A percentile compares a stretch with the other conserved stretches of the same genome.
Conservation (phyloP, 176 grass and related monocot genomes). For the Triticum aestivum region DNA sequence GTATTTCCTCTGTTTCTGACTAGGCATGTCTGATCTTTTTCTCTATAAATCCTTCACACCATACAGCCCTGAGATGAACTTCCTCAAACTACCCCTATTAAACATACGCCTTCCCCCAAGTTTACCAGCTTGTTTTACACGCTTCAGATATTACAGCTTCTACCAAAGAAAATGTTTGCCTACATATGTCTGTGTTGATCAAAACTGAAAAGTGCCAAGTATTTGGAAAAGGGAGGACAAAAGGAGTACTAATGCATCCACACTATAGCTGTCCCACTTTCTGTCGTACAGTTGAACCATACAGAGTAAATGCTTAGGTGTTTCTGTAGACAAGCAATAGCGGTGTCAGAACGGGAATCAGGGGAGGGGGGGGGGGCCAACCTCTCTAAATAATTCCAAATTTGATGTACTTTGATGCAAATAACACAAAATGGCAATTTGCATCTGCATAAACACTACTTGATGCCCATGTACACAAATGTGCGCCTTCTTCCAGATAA, state of each 20-base stretch:
- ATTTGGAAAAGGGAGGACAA: not conserved
- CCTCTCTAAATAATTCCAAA: not conserved
- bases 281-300: not conserved
- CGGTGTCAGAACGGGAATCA: not conserved
- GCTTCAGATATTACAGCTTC: not conserved
- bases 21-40: not conserved
- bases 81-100: not conserved
- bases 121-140: not conserved
- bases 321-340: not conserved
- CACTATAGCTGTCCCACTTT: not conserved
- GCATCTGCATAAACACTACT: constrained; percentile 12
- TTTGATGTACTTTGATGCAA: not conserved
- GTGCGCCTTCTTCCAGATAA: not conserved
- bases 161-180: constrained; percentile 5
- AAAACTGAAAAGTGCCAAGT: not conserved
- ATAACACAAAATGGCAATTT: constrained; percentile 4
- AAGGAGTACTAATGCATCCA: constrained; percentile 1
- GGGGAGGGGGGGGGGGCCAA: not conserved
- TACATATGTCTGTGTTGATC: not conserved
- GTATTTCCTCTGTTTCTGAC: not conserved
- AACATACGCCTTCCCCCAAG: not conserved
- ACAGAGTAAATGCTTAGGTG: not conserved
- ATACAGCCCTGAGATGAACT: not conserved
- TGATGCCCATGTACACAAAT: not conserved
- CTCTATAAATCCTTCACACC: not conserved